Base-by-base conservation (phyloP, 441 rosid species). In the Euphorbia corollata region DNA sequence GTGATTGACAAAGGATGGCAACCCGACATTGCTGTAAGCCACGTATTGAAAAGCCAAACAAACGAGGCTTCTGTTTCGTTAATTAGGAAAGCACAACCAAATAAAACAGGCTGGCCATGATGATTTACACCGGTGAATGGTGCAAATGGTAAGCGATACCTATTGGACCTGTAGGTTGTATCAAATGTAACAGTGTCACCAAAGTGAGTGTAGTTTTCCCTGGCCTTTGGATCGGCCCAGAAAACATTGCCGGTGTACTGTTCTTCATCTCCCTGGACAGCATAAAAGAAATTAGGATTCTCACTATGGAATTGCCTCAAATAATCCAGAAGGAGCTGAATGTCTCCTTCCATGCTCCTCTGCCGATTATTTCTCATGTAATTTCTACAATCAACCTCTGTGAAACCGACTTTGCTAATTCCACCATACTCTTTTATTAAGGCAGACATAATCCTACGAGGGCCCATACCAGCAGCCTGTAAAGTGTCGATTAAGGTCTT, bases 71-170 rank as follows among this genome's bases (percentile, higher is more conserved):
- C 96, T 0, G 93, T 80, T 71, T 93, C 99, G 74, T 89, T 87
- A 8, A 93, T 77, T 36, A 93, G 74, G 75, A 93, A 83, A 50
- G 96, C 99, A 71, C 97, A 93, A 27, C 99, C 97, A 38, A 93
- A 93, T 59, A 93, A 72, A 68, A 91, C 78, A 36, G 95, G 89
- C 61, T 91, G 99, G 27, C 96, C 97, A 64, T 93, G 99, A 78
- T 93, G 97, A 75, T 93, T 93, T 50, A 91, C 85, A 11, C 97
- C 99, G 41, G 92, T 91, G 82, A 93, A 93, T 12, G 97, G 88
- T 19, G 95, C 97, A 68, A 89, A 89, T 36, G 97, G 99, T 69
- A 93, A 77, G 24, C 91, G 85, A 66, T 87, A 93, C 73, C 91
- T 75, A 74, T 88, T 86, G 55, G 92, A 85, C 75, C 95, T 80